Percentiles rank a stretch among this genome's conserved stretches.
Conservation (phyloP, 2,329 filamentous ascomycete genomes). For the Ampelomyces quisqualis region DNA sequence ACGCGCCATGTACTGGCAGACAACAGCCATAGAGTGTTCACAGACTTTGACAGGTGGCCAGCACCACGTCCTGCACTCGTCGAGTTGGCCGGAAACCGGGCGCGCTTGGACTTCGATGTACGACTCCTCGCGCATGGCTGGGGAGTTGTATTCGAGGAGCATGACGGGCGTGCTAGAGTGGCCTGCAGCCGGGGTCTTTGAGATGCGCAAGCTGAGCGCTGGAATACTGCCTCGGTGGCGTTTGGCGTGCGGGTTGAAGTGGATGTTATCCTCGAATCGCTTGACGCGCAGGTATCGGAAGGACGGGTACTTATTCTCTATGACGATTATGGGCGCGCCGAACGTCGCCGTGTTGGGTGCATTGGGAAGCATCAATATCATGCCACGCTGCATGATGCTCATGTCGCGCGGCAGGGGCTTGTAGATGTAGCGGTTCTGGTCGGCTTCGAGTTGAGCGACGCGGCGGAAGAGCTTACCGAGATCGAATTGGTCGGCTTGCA, state of each 20-base stretch:
- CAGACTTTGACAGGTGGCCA: constrained; percentile 10
- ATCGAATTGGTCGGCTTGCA: constrained; percentile 8
- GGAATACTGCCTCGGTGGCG: background rate
- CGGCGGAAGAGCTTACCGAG: constrained; percentile 12
- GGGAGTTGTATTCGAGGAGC: constrained; percentile 14
- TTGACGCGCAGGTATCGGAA: constrained; percentile 21
- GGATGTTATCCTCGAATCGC: constrained; percentile 6
- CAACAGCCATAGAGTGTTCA: constrained; percentile 3
- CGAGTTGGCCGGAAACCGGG: background rate
- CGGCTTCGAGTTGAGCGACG: constrained; percentile 16
- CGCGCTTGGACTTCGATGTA: constrained; percentile 16
- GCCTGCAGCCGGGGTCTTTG: constrained; percentile 1
- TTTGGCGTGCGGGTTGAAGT: constrained; percentile 8
- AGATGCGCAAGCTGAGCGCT: constrained; percentile 9
- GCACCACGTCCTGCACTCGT: constrained; percentile 22
- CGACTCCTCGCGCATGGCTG: constrained; percentile 16
- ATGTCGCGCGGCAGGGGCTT: constrained; percentile 18
- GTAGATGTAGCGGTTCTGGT: constrained; percentile 27
- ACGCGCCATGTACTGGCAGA: constrained; percentile 6
- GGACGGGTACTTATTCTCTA: constrained; percentile 12
- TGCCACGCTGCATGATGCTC: constrained; percentile 8
- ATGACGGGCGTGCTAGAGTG: constrained; percentile 16
- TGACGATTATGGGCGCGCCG: constrained; percentile 17
- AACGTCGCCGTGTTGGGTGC: constrained; percentile 9
- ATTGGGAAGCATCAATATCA: constrained; percentile 21